These are phyloP conservation scores for Schoenoplectus tabernaemontani DNA, from an alignment of 202 grass and related monocot species.

Conservation along the genomic window DNA sequence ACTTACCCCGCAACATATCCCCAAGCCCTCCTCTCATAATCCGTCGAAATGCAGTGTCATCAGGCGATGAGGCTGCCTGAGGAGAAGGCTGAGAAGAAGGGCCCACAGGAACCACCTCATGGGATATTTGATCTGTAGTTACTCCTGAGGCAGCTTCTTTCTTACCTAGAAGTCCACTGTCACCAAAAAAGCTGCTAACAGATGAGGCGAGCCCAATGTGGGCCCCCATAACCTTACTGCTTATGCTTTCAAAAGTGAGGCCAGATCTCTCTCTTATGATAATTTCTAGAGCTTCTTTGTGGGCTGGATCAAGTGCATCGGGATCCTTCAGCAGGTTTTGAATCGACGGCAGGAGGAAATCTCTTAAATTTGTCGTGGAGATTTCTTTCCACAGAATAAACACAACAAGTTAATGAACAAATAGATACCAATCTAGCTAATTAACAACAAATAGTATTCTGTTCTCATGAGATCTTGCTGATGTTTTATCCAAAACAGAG, in stretches of 20 bases:
- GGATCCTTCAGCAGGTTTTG: conserved; percentile 80
- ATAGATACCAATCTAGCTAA: background rate
- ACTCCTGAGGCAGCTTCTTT: conserved; percentile 37
- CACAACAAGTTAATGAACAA: background rate
- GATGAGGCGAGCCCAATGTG: conserved; percentile 85
- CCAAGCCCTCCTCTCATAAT: conserved; percentile 83
- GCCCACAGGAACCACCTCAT: conserved; percentile 11
- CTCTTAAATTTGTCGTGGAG: conserved; percentile 51
- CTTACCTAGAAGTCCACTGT: conserved; percentile 63
- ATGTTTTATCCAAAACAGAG: background rate
- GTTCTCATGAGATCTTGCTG: background rate
- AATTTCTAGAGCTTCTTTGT: conserved; percentile 93
- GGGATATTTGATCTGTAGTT: background rate
- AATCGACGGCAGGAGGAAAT: conserved; percentile 77
- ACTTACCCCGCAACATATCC: conserved; percentile 74
- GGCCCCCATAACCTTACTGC: conserved; percentile 80
- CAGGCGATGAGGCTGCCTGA: conserved; percentile 32
- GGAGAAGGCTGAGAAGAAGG: background rate
- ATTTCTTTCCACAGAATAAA: conserved; percentile 48
- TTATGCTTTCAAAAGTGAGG: conserved; percentile 64
- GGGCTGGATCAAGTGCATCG: conserved; percentile 82
- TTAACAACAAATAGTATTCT: background rate
- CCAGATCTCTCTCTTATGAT: conserved; percentile 71
- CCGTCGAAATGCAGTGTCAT: conserved; percentile 68
- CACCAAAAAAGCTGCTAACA: conserved; percentile 78